Evolutionary conservation across 331 rosid species (phyloP).

Genomic region (Rosa hybrid): DNA sequence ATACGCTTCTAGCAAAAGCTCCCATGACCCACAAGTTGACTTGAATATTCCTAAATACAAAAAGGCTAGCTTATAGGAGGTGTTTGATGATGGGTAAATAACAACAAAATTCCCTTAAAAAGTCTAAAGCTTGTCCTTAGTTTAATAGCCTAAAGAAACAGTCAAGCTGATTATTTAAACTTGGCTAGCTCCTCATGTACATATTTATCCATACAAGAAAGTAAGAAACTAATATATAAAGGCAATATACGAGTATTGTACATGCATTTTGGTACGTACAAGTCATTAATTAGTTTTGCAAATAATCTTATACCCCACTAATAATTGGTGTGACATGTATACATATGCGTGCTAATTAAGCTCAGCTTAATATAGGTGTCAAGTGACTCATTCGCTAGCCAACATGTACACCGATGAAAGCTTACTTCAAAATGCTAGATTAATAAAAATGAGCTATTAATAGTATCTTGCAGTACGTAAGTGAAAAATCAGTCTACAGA

Average conservation of each 20-base stretch:
- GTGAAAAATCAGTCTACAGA: no score
- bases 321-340: background rate
- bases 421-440: no score
- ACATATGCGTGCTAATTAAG: background rate
- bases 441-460: no score
- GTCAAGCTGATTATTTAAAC: background rate
- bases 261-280: constrained; percentile 20
- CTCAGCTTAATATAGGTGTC: no score
- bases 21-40: constrained; percentile 38
- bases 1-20: background rate
- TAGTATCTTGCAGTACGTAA: no score
- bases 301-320: constrained; percentile 8
- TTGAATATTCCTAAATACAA: constrained; percentile 12
- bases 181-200: background rate
- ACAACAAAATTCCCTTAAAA: constrained; percentile 21
- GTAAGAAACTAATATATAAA: background rate
- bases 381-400: no score
- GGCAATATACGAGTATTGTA: background rate
- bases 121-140: constrained; percentile 13
- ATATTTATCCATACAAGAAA: background rate
- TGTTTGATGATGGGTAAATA: constrained; percentile 23
- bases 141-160: background rate
- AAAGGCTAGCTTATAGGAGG: background rate
- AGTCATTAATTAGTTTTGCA: background rate
- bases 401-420: no score